Percentiles rank a stretch among this genome's conserved stretches.
phyloP scores from a whole-genome alignment of 441 rosid species.

The Arabidopsis hybrid region DNA sequence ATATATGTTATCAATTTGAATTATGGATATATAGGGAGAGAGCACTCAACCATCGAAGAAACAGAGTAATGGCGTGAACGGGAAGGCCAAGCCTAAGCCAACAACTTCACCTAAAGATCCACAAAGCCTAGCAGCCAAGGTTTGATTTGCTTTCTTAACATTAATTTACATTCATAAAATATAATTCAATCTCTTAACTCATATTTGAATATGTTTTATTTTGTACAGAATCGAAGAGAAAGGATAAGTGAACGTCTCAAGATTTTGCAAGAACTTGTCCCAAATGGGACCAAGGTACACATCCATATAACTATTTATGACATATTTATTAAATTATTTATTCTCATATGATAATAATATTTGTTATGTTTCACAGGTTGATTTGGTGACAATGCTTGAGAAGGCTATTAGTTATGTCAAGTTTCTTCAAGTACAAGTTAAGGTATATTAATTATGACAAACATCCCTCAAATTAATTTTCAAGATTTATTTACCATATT shows the following conservation, averaged over 20 bases:
- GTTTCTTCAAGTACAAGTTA: constrained; percentile 92
- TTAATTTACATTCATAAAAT: constrained; percentile 11
- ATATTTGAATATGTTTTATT: constrained; percentile 19
- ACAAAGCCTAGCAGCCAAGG: constrained; percentile 96
- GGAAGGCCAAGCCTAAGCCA: constrained; percentile 57
- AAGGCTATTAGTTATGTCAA: constrained; percentile 89
- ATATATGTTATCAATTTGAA: constrained; percentile 7
- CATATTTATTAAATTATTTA: not conserved
- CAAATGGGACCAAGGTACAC: constrained; percentile 80
- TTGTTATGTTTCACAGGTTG: constrained; percentile 58
- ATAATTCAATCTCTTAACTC: not conserved
- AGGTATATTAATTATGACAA: constrained; percentile 50
- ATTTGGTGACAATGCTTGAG: constrained; percentile 90
- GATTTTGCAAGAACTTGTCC: constrained; percentile 78
- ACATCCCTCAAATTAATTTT: constrained; percentile 7
- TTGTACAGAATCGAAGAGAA: constrained; percentile 72
- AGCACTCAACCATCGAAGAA: constrained; percentile 64
- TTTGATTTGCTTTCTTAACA: constrained; percentile 29
- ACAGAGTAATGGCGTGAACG: constrained; percentile 47
- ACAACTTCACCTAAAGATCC: constrained; percentile 72
- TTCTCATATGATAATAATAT: not conserved
- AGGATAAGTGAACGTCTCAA: constrained; percentile 87
- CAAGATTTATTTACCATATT: constrained; percentile 7
- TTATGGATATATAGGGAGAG: constrained; percentile 54
- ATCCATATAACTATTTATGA: not conserved